A percentile compares a stretch with the other conserved stretches of the same genome.
Evolutionary conservation across 116 monocot species (phyloP).

Genomic region (Trichopus zeylanicus): DNA sequence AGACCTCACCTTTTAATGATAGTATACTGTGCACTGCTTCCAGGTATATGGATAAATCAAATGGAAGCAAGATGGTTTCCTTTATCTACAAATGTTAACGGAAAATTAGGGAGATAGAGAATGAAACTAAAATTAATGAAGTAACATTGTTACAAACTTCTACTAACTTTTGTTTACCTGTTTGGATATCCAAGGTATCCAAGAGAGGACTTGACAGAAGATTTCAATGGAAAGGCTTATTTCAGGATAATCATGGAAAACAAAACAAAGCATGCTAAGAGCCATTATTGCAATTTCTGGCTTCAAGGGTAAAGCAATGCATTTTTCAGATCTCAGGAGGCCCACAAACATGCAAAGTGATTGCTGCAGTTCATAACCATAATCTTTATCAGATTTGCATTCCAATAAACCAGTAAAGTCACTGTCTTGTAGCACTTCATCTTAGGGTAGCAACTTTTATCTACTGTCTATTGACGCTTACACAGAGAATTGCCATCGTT

Average conservation of each 20-base stretch:
- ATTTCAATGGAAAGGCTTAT: slow-evolving; percentile 32
- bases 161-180: slow-evolving; percentile 31
- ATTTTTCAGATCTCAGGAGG: slow-evolving; percentile 23
- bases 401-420: slow-evolving; percentile 9
- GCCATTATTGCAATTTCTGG: slow-evolving; percentile 47
- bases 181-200: slow-evolving; percentile 83
- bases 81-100: neutral
- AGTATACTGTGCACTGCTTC: neutral
- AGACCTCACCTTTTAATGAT: neutral
- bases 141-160: neutral
- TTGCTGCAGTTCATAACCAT: slow-evolving; percentile 28
- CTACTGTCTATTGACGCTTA: slow-evolving; percentile 51
- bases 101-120: neutral
- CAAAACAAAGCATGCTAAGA: slow-evolving; percentile 57
- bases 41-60: neutral
- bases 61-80: neutral
- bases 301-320: slow-evolving; percentile 17
- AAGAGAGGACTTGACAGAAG: slow-evolving; percentile 55
- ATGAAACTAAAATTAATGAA: neutral
- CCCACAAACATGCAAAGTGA: slow-evolving; percentile 39
- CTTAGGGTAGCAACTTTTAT: slow-evolving; percentile 5
- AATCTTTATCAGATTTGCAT: slow-evolving; percentile 15
- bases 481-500: slow-evolving; percentile 6
- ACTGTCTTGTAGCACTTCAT: slow-evolving; percentile 6
- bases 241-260: slow-evolving; percentile 35